Evolutionary conservation across 768 basidiomycete genomes (phyloP).

Genomic region (Lepiota venenata): DNA sequence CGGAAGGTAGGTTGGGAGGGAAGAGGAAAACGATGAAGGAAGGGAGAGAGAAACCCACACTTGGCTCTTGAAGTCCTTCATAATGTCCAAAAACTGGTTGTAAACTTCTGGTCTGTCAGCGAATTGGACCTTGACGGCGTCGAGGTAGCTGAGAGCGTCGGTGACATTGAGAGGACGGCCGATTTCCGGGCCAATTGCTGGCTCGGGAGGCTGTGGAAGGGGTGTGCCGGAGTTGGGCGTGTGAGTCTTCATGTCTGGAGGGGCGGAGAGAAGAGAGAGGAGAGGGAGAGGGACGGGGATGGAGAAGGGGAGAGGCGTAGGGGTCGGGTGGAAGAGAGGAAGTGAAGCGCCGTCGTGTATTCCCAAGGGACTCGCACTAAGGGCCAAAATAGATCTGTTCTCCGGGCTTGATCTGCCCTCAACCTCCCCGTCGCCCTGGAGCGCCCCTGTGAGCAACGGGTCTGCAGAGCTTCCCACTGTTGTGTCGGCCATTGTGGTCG

Average conservation of each 20-base stretch:
- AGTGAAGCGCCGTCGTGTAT: constrained; percentile 17
- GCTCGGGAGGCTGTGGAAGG: constrained; percentile 31
- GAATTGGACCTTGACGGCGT: constrained; percentile 92
- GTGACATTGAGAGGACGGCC: constrained; percentile 82
- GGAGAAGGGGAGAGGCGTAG: constrained; percentile 21
- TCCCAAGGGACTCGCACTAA: constrained; percentile 20
- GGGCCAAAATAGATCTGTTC: constrained; percentile 31
- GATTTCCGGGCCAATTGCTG: constrained; percentile 25
- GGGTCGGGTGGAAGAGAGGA: constrained; percentile 16
- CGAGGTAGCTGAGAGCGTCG: constrained; percentile 90
- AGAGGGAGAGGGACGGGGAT: constrained; percentile 3
- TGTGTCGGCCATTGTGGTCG: background rate
- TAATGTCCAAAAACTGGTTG: constrained; percentile 92
- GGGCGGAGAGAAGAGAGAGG: background rate
- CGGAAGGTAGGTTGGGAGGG: constrained; percentile 11
- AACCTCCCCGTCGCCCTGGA: constrained; percentile 18
- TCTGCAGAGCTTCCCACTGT: background rate
- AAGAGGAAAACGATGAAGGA: constrained; percentile 13
- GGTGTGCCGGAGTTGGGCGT: constrained; percentile 36
- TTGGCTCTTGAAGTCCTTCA: constrained; percentile 99
- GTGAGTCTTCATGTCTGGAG: constrained; percentile 22
- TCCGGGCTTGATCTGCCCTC: constrained; percentile 22
- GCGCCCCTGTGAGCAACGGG: constrained; percentile 4
- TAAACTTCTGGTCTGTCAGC: constrained; percentile 89
- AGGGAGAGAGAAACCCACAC: constrained; percentile 52